These are phyloP conservation scores for Penicillium paxilli DNA, from an alignment of 495 filamentous ascomycete species.

Conservation along the genomic window DNA sequence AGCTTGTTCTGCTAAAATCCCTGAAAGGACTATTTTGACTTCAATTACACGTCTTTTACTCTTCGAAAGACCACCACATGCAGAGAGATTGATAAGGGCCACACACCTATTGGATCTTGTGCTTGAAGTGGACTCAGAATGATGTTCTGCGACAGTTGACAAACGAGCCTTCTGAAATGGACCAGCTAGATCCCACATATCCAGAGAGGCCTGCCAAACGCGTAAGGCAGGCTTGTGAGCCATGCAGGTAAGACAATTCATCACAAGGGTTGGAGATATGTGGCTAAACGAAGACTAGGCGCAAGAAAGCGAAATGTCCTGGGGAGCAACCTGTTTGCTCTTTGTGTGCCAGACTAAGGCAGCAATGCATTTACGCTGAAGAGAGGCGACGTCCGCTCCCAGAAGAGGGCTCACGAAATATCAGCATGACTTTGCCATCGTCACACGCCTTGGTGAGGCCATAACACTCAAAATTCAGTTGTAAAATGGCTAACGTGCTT, in stretches of 20 bases:
- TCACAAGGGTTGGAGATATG: background rate
- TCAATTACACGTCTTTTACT: background rate
- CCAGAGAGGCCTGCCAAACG: conserved; percentile 39
- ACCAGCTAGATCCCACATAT: conserved; percentile 14
- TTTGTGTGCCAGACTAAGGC: conserved; percentile 42
- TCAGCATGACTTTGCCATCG: conserved; percentile 5
- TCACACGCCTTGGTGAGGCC: conserved; percentile 25
- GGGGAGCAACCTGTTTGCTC: conserved; percentile 51
- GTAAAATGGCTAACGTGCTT: background rate
- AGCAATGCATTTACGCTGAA: conserved; percentile 42
- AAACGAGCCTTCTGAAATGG: conserved; percentile 17
- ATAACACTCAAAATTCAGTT: background rate
- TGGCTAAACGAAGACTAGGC: conserved; percentile 25
- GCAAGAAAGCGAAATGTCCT: conserved; percentile 51
- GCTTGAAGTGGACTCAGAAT: background rate
- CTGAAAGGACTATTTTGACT: background rate
- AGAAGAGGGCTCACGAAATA: conserved; percentile 11
- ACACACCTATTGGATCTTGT: background rate
- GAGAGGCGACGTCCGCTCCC: conserved; percentile 30
- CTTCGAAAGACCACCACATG: background rate
- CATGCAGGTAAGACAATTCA: conserved; percentile 39
- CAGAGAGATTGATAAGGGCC: background rate
- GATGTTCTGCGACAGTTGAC: background rate
- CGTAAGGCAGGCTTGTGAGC: conserved; percentile 48
- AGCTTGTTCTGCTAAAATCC: background rate